phyloP scores from a whole-genome alignment of 1,139 yeast species.

The Scheffersomyces stambukii region DNA sequence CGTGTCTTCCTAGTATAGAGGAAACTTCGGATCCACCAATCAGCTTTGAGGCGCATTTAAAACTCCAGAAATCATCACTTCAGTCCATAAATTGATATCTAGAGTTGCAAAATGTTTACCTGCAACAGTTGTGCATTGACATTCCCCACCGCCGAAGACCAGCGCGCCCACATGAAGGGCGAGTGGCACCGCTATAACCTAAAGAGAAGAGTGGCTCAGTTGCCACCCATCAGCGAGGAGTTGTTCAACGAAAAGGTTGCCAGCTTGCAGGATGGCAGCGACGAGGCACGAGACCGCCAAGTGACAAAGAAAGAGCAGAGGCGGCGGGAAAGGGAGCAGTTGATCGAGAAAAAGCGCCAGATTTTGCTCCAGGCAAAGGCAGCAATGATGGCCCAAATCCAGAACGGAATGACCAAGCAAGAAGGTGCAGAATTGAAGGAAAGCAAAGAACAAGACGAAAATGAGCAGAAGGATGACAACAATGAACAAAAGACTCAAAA shows the following conservation, averaged over 20 bases:
- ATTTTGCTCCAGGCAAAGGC: constrained; percentile 58
- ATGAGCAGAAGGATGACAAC: constrained; percentile 7
- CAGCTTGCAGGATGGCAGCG: constrained; percentile 20
- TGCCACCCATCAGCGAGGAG: constrained; percentile 52
- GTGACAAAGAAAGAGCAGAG: constrained; percentile 61
- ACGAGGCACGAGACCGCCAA: constrained; percentile 26
- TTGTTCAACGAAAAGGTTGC: constrained; percentile 46
- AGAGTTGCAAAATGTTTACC: constrained; percentile 33
- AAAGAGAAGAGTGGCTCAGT: constrained; percentile 56
- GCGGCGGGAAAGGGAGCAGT: constrained; percentile 59
- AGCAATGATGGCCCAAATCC: constrained; percentile 42
- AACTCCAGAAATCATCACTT: too few species aligned
- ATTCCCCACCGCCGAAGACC: constrained; percentile 38
- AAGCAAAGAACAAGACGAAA: constrained; percentile 6
- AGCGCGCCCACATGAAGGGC: constrained; percentile 50
- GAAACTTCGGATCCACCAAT: too few species aligned
- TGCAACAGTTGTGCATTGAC: constrained; percentile 44
- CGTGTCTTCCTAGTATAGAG: too few species aligned
- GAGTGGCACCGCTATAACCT: constrained; percentile 76
- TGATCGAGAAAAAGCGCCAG: constrained; percentile 58
- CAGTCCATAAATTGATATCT: too few species aligned
- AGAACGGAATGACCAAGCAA: constrained; percentile 12
- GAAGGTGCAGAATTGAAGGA: constrained; percentile 9
- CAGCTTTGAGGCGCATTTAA: too few species aligned
- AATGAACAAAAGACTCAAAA: constrained; percentile 9